Evolutionary conservation across 2,329 filamentous ascomycete genomes (phyloP).

Genomic region (Pseudogymnoascus verrucosus): DNA sequence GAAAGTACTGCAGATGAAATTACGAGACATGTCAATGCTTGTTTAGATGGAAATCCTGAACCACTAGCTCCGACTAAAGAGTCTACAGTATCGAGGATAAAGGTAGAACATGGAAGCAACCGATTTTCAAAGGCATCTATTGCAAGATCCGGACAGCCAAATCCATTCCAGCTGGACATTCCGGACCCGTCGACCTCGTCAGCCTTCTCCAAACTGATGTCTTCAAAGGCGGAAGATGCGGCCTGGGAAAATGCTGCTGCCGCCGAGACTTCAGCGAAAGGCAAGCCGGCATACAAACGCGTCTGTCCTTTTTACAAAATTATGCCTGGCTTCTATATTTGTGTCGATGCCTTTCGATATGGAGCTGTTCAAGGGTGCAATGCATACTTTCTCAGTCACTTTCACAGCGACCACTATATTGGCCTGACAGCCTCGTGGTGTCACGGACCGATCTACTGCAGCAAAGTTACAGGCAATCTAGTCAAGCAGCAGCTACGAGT

Average conservation of each 20-base stretch:
- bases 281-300: slow-evolving; percentile 77
- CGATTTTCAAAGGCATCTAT: slow-evolving; percentile 58
- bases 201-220: slow-evolving; percentile 91
- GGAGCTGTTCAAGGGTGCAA: slow-evolving; percentile 86
- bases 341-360: slow-evolving; percentile 93
- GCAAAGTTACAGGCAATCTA: slow-evolving; percentile 81
- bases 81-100: slow-evolving; percentile 22
- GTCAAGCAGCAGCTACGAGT: slow-evolving; percentile 81
- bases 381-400: slow-evolving; percentile 95
- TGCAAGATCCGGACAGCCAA: slow-evolving; percentile 71
- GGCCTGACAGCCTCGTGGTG: slow-evolving; percentile 81
- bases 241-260: slow-evolving; percentile 87
- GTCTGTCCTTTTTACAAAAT: slow-evolving; percentile 99
- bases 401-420: slow-evolving; percentile 96
- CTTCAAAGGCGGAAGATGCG: slow-evolving; percentile 76
- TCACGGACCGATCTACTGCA: slow-evolving; percentile 95
- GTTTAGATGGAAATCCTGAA: slow-evolving; percentile 73
- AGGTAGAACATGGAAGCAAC: slow-evolving; percentile 39
- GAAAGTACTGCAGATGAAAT: slow-evolving; percentile 58
- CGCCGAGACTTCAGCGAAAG: slow-evolving; percentile 66
- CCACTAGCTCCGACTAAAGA: slow-evolving; percentile 36
- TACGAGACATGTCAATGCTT: slow-evolving; percentile 83
- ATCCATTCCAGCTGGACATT: slow-evolving; percentile 57
- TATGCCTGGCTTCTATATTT: slow-evolving; percentile 84
- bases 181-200: slow-evolving; percentile 26